Evolutionary conservation across 2,329 filamentous ascomycete genomes (phyloP), one percentile per base, ranked within the genome.

Genomic region (Hyphodiscus sp.): DNA sequence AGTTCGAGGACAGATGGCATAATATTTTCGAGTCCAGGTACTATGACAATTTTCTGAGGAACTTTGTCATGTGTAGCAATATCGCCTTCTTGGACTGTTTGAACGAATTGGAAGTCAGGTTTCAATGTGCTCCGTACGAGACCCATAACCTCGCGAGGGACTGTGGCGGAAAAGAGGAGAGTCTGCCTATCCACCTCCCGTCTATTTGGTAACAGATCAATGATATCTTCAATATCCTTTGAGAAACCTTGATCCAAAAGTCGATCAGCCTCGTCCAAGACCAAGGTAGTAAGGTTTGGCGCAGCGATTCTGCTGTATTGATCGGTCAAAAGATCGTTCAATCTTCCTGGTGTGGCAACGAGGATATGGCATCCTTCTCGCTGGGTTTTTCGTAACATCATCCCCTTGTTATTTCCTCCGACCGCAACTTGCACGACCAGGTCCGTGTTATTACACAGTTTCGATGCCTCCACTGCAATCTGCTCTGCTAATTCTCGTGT

Each of bases 261-360:
- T 66, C 94, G 89, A 73, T 99, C 94, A 63, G 94, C 94, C 77
- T 99, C 94, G 66, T 99, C 94, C 50, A 99, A 84, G 61, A 97
- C 91, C 51, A 99, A 77, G 62, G 94, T 94, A 67, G 89, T 88
- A 75, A 97, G 85, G 68, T 89, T 85, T 15, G 65, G 64, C 19
- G 67, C 67, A 29, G 50, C 38, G 10, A 69, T 57, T 44, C 62
- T 77, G 52, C 65, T 67, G 50, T 60, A 62, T 59, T 80, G 74
- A 61, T 88, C 85, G 29, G 86, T 72, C 30, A 89, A 73, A 57
- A 85, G 78, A 69, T 99, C 94, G 64, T 87, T 79, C 48, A 97
- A 74, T 61, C 94, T 86, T 33, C 94, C 94, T 0, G 94, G 92
- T 0, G 94, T 97, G 53, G 86, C 94, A 49, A 99, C 83, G 47